These are phyloP conservation scores for Xylaria sp. DNA, from an alignment of 2,329 filamentous ascomycete species.

Conservation along the genomic window DNA sequence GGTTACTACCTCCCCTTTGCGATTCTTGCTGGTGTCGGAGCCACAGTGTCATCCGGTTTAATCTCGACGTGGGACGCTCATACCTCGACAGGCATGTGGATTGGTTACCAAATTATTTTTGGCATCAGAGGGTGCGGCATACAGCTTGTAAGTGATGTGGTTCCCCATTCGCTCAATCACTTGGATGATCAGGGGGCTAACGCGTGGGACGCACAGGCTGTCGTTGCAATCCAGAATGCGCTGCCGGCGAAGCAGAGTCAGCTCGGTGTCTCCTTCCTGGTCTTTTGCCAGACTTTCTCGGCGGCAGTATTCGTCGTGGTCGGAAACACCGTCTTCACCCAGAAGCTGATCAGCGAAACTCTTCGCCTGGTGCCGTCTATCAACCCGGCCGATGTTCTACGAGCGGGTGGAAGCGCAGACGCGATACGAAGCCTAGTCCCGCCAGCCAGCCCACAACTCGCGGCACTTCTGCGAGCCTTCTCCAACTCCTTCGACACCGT, in stretches of 20 bases:
- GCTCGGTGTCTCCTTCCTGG: conserved; percentile 45
- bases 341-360: conserved; percentile 42
- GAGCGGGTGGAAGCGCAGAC: conserved; percentile 46
- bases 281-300: conserved; percentile 48
- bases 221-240: conserved; percentile 48
- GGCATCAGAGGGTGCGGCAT: conserved; percentile 45
- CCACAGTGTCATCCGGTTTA: conserved; percentile 43
- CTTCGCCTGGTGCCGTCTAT: conserved; percentile 43
- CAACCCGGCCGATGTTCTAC: conserved; percentile 41
- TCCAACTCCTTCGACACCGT: conserved; percentile 43
- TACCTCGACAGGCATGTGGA: conserved; percentile 44
- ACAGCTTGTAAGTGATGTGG: conserved; percentile 40
- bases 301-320: conserved; percentile 46
- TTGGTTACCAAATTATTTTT: conserved; percentile 48
- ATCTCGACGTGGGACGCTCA: conserved; percentile 46
- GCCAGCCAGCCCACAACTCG: conserved; percentile 44
- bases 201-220: conserved; percentile 26
- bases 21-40: conserved; percentile 40
- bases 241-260: conserved; percentile 44
- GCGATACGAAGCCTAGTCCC: conserved; percentile 47
- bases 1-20: conserved; percentile 49
- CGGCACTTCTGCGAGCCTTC: conserved; percentile 42
- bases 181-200: conserved; percentile 12
- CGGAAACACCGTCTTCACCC: conserved; percentile 47
- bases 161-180: not conserved